Base-by-base conservation (phyloP, 371 early-diverging fungal genomes). In the Capniomyces stellatus region DNA sequence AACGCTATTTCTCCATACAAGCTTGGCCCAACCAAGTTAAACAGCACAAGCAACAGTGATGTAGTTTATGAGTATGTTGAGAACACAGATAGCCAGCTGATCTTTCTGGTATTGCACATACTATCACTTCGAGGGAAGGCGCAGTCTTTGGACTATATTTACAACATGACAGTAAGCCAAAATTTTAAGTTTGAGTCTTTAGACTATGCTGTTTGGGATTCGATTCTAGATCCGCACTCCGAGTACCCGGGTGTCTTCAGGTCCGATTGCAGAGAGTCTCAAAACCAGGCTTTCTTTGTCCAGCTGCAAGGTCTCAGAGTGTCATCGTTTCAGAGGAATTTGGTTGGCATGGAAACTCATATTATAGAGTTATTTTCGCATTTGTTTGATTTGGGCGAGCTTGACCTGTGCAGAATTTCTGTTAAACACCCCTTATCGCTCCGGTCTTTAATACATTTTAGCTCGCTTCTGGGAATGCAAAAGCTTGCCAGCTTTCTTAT, bases 31-130 rank as follows among this genome's bases (percentile, higher is more conserved):
- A 49, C 21, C 27, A 42, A 2, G 22, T 29, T 19, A 13, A 12
- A 31, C 40, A 4, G 46, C 24, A 10, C 15, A 10, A 46, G 24
- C 46, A 46, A 27, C 22, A 27, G 40, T 46, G 18, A 53, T 31
- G 21, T 15, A 18, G 22, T 21, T 3, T 77, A 81, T 39, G 75
- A 71, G 24, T 82, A 82, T 41, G 72, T 78, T 46, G 79, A 82
- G 46, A 77, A 92, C 54, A 76, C 84, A 27, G 89, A 90, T 46
- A 75, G 81, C 35, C 83, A 83, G 25, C 59, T 90, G 43, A 75
- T 87, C 62, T 86, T 84, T 52, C 68, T 90, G 29, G 85, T 86
- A 1, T 57, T 90, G 54, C 86, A 87, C 51, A 84, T 87, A 0
- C 74, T 87, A 3, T 87, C 87, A 2, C 64, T 89, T 57, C 74